Base-by-base conservation (phyloP, 2,329 filamentous ascomycete species). In the Neoarthrinium moseri region DNA sequence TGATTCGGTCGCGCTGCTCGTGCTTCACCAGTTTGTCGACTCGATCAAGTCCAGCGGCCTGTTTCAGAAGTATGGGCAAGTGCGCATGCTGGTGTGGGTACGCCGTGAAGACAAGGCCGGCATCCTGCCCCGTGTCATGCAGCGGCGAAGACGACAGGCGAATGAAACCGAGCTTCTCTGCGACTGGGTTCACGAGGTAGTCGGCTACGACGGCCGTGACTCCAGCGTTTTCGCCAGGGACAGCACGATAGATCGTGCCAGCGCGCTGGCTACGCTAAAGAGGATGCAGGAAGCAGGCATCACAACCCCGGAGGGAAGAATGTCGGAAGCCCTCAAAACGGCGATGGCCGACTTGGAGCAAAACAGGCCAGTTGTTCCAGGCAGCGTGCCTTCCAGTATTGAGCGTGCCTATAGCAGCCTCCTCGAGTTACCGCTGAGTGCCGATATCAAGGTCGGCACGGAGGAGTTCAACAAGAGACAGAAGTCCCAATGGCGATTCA, bases 81-180 rank as follows among this genome's bases (percentile, higher is more conserved):
- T 95, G 3, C 83, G 91, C 39, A 85, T 92, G 72, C 74, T 97
- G 1, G 61, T 91, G 30, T 91, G 91, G 84, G 58, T 84, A 4
- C 75, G 79, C 1, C 72, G 84, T 34, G 70, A 78, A 0, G 85
- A 89, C 46, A 81, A 81, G 52, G 57, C 65, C 6, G 51, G 63
- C 2, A 54, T 89, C 1, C 48, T 96, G 6, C 86, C 91, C 0
- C 78, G 78, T 43, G 68, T 70, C 2, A 59, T 87, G 3, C 64
- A 71, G 26, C 64, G 70, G 1, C 78, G 85, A n/a, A 74, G 67
- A 33, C 83, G 82, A 36, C 62, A 73, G 18, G 73, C 79, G 4
- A 61, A 87, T 4, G 73, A 86, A 43, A 71, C 78, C 2, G 84
- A 90, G 53, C 65, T 86, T 4, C 62, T 73, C n/a, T 78, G 77